Base-by-base conservation (phyloP, 2,329 filamentous ascomycete genomes). In the Ophiostoma quercus region DNA sequence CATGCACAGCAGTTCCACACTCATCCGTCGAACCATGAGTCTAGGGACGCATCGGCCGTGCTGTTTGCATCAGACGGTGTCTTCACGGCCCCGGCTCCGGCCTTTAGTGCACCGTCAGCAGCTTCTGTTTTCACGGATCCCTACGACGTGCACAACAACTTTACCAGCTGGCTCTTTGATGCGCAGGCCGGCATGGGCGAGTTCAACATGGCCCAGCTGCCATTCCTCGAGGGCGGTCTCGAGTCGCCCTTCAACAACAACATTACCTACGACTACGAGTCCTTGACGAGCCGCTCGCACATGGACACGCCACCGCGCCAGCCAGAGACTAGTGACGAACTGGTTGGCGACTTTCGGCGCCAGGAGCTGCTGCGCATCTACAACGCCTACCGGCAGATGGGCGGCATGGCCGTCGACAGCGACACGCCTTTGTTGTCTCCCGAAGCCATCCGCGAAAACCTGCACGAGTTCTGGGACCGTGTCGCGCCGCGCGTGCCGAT, bases 401-500 rank as follows among this genome's bases (percentile, higher is more conserved):
- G 76, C 14, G 80, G 79, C n/a, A 82, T 84, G 72, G 70, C 82
- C 6, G 80, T 82, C 0, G 79, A 77, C 0, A 92, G 87, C 76
- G 78, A 66, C 37, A 25, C 65, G 37, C 39, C 34, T 2, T 37
- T 43, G 22, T 25, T 47, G 37, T 66, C 65, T 39, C 65, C 93
- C 67, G 88, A 91, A 67, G 94, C 94, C 87, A 89, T 96, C 84
- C 89, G 92, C 75, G 90, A 90, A 16, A 96, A 94, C 75, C 86
- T 94, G 72, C 85, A 87, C n/a, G 92, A 92, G 63, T 97, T 92
- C 78, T 97, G 93, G 93, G 87, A 90, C 68, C 87, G 92, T 75
- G 91, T 96, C 70, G 92, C 94, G 72, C 89, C 91, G 8, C 92
- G 96, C 73, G 81, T 97, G 69, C 94, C 94, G 11, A 94, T 97